Evolutionary conservation across 2,329 filamentous ascomycete species (phyloP).

Genomic region (Ascochyta fabae): DNA sequence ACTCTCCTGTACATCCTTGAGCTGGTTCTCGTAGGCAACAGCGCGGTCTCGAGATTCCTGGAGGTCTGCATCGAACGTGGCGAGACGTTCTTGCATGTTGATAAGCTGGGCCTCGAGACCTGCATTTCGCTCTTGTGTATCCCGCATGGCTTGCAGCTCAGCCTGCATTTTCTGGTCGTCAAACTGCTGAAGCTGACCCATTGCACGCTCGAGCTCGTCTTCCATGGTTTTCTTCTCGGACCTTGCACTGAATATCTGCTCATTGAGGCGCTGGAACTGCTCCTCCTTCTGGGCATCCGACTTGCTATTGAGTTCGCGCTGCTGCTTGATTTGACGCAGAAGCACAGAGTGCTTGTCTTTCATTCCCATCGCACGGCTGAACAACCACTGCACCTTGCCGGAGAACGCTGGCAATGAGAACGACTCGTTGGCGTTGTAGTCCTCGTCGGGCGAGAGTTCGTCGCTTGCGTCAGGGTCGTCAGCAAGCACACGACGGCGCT

Average conservation of each 20-base stretch:
- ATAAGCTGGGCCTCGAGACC: conserved; percentile 42
- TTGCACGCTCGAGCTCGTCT: conserved; percentile 45
- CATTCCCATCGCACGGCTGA: conserved; percentile 75
- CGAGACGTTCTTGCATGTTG: conserved; percentile 44
- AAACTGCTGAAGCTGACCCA: conserved; percentile 39
- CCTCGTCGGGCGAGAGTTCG: conserved; percentile 66
- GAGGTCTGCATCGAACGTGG: conserved; percentile 39
- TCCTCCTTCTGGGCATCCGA: conserved; percentile 65
- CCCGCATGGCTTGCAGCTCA: conserved; percentile 32
- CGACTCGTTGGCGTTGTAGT: conserved; percentile 62
- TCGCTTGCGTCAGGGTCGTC: conserved; percentile 67
- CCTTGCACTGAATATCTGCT: conserved; percentile 48
- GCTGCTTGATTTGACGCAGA: conserved; percentile 91
- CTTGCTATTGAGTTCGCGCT: conserved; percentile 89
- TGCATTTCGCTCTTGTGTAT: conserved; percentile 42
- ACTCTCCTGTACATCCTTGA: conserved; percentile 42
- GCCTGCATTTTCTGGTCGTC: conserved; percentile 33
- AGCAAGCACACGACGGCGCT: conserved; percentile 45
- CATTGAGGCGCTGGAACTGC: conserved; percentile 51
- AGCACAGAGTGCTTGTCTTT: conserved; percentile 89
- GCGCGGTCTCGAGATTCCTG: conserved; percentile 36
- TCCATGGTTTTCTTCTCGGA: conserved; percentile 47
- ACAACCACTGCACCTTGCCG: conserved; percentile 78
- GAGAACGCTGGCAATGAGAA: conserved; percentile 81
- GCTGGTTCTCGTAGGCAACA: conserved; percentile 41